Evolutionary conservation across 2,329 filamentous ascomycete genomes (phyloP).

Genomic region (Cladosporium colombiae): DNA sequence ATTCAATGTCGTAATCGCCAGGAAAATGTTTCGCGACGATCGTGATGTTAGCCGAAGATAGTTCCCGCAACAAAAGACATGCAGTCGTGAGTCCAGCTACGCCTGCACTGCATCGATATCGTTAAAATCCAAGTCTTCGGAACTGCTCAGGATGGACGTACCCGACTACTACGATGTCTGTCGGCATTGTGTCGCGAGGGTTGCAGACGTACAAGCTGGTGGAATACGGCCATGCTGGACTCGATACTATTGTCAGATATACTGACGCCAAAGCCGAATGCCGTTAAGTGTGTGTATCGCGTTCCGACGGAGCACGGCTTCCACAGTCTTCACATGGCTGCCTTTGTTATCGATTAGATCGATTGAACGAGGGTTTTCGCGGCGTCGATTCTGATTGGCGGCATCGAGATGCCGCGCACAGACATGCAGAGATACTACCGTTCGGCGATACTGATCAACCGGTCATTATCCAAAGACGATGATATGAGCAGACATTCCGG

Average conservation of each 20-base stretch:
- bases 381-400: background rate
- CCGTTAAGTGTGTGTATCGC: background rate
- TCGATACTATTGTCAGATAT: background rate
- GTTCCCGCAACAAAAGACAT: slow-evolving; percentile 57
- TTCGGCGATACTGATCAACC: background rate
- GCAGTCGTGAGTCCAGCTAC: slow-evolving; percentile 64
- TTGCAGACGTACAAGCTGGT: background rate
- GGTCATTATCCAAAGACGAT: background rate
- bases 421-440: background rate
- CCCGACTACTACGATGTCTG: slow-evolving; percentile 32
- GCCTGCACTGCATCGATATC: slow-evolving; percentile 48
- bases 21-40: slow-evolving; percentile 82
- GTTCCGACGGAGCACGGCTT: background rate
- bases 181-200: background rate
- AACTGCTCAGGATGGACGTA: slow-evolving; percentile 23
- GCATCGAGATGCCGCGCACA: background rate
- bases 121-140: background rate
- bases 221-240: background rate
- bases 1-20: slow-evolving; percentile 82
- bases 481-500: background rate
- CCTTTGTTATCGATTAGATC: background rate
- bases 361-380: background rate
- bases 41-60: slow-evolving; percentile 55
- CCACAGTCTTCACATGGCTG: background rate
- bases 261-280: background rate